Conservation (phyloP, 192 early-diverging fungal genomes). For the Dimargaris xerosporica region DNA sequence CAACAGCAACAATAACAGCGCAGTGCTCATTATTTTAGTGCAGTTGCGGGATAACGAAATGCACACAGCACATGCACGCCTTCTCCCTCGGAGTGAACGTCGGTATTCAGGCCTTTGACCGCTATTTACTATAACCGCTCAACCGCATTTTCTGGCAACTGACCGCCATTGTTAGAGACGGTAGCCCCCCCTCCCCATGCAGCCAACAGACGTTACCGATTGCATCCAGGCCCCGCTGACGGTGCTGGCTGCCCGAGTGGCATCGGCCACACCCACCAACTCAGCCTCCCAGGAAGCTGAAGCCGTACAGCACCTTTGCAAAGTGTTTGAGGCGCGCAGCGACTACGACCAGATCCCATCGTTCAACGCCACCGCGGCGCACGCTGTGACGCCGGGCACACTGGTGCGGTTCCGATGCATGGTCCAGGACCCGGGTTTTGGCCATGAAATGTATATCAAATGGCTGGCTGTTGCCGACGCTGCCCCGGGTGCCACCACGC, state of each 20-base stretch:
- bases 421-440: slow-evolving; percentile 66
- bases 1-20: no score
- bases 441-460: slow-evolving; percentile 32
- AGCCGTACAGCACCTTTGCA: background rate
- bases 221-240: no score
- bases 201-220: no score
- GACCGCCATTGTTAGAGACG: no score
- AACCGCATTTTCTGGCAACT: no score
- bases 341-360: slow-evolving; percentile 9
- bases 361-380: background rate
- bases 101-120: no score
- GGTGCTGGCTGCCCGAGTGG: background rate
- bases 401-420: slow-evolving; percentile 65
- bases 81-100: no score
- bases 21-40: no score
- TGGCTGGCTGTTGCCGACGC: background rate
- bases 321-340: background rate
- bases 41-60: no score
- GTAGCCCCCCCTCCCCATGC: no score
- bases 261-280: background rate
- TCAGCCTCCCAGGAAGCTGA: background rate
- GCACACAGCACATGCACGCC: no score
- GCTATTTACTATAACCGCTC: no score
- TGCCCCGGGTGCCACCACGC: background rate
- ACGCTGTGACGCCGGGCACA: background rate